Percentiles rank a stretch among this genome's conserved stretches.
Conservation (phyloP, 1,284 basidiomycete species). For the Leccinum colubrinum region DNA sequence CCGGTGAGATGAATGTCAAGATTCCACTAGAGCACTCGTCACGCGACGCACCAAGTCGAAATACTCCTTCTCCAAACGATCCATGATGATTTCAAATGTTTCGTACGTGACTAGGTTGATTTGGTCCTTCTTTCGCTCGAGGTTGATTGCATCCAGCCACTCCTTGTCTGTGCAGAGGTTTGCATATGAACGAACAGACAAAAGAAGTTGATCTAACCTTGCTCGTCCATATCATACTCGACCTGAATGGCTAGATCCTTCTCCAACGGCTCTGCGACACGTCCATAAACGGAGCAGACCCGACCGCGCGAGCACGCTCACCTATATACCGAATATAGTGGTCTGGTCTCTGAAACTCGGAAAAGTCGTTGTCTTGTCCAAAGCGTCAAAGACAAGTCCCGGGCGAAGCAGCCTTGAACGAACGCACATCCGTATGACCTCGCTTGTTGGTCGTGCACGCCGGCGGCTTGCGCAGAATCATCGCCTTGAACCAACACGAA, state of each 20-base stretch:
- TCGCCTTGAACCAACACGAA: slow-evolving; percentile 62
- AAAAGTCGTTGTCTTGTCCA: slow-evolving; percentile 74
- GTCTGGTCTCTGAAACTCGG: slow-evolving; percentile 74
- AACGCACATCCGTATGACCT: slow-evolving; percentile 60
- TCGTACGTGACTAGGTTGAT: slow-evolving; percentile 79
- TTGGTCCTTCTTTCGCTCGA: slow-evolving; percentile 79
- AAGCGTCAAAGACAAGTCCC: slow-evolving; percentile 7
- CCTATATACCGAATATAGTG: slow-evolving; percentile 91
- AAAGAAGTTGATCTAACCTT: slow-evolving; percentile 56
- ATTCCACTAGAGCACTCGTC: too few species aligned
- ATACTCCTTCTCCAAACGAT: too few species aligned
- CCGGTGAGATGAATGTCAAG: not conserved
- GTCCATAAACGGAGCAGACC: too few species aligned
- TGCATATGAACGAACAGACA: slow-evolving; percentile 1
- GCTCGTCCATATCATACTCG: slow-evolving; percentile 95
- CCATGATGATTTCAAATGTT: slow-evolving; percentile 81
- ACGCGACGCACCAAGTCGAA: too few species aligned
- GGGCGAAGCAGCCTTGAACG: slow-evolving; percentile 1
- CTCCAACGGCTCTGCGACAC: too few species aligned
- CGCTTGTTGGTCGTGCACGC: slow-evolving; percentile 52
- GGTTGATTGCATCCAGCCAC: slow-evolving; percentile 90
- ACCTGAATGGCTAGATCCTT: slow-evolving; percentile 56
- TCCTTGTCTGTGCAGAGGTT: slow-evolving; percentile 71
- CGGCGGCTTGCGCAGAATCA: slow-evolving; percentile 49
- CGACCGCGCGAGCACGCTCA: slow-evolving; percentile 32